phyloP scores from a whole-genome alignment of 2,329 filamentous ascomycete species.

The Phialocephala subalpina region DNA sequence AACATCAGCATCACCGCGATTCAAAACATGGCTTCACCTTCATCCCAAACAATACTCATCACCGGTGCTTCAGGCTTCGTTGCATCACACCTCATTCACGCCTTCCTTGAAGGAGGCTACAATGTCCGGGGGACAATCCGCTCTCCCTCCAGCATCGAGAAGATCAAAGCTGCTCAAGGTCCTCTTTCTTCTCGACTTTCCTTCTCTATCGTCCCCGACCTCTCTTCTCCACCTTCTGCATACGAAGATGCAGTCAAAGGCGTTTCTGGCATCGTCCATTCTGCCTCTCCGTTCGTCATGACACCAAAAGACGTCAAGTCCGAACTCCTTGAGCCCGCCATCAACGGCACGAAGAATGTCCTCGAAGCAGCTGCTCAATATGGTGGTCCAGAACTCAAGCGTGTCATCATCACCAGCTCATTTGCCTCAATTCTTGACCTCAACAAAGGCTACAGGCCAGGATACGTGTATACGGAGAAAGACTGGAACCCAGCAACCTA shows the following conservation, averaged over 20 bases:
- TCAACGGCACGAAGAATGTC: constrained; percentile 58
- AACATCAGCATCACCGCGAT: background rate
- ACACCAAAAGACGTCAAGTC: constrained; percentile 26
- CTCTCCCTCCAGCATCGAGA: background rate
- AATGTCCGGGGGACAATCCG: constrained; percentile 53
- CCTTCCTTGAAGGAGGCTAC: constrained; percentile 51
- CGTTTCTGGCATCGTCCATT: background rate
- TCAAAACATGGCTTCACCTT: background rate
- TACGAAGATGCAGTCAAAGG: background rate
- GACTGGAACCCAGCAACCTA: constrained; percentile 62
- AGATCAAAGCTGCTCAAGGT: background rate
- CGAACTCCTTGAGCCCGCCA: constrained; percentile 59
- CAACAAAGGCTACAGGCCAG: constrained; percentile 38
- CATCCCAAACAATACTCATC: constrained; percentile 47
- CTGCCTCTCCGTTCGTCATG: background rate
- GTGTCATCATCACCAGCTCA: constrained; percentile 63
- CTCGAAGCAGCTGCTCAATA: constrained; percentile 52
- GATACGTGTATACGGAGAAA: constrained; percentile 49
- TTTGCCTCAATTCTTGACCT: constrained; percentile 67
- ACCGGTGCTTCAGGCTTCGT: constrained; percentile 57
- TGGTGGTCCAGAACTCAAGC: constrained; percentile 44
- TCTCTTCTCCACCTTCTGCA: background rate
- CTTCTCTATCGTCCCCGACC: background rate
- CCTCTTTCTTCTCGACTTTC: background rate
- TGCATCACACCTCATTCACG: constrained; percentile 50